These are phyloP conservation scores for Alternaria tenuissima DNA, from an alignment of 2,329 filamentous ascomycete species.

Conservation along the genomic window DNA sequence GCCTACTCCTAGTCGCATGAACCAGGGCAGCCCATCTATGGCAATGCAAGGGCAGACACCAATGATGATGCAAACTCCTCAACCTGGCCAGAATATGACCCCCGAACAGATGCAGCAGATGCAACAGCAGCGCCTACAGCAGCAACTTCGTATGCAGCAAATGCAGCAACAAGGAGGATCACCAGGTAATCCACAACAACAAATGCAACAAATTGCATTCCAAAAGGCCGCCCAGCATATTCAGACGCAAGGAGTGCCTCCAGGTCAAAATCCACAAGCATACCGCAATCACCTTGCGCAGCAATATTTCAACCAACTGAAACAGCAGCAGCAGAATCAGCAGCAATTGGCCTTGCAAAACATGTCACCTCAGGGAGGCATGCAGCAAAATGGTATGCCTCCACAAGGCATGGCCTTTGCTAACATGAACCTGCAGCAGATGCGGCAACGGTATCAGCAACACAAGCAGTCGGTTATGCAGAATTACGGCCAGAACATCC, in stretches of 20 bases:
- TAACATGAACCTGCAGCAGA: constrained; percentile 41
- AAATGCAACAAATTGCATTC: constrained; percentile 44
- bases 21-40: constrained; percentile 46
- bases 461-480: constrained; percentile 37
- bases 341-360: constrained; percentile 38
- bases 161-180: constrained; percentile 34
- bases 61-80: constrained; percentile 49
- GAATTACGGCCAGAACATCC: constrained; percentile 36
- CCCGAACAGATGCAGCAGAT: constrained; percentile 46
- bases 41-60: constrained; percentile 47
- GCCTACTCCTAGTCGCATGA: constrained; percentile 49
- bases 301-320: constrained; percentile 33
- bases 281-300: constrained; percentile 41
- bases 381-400: constrained; percentile 33
- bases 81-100: constrained; percentile 44
- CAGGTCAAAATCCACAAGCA: constrained; percentile 34
- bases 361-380: constrained; percentile 35
- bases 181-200: constrained; percentile 34
- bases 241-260: constrained; percentile 43
- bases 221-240: constrained; percentile 44
- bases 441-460: constrained; percentile 34
- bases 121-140: constrained; percentile 38
- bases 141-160: constrained; percentile 43
- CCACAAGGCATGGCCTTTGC: constrained; percentile 32
- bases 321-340: constrained; percentile 40